These are phyloP conservation scores for Amaranthus palmeri DNA, from an alignment of 148 eudicot species.

Conservation along the genomic window DNA sequence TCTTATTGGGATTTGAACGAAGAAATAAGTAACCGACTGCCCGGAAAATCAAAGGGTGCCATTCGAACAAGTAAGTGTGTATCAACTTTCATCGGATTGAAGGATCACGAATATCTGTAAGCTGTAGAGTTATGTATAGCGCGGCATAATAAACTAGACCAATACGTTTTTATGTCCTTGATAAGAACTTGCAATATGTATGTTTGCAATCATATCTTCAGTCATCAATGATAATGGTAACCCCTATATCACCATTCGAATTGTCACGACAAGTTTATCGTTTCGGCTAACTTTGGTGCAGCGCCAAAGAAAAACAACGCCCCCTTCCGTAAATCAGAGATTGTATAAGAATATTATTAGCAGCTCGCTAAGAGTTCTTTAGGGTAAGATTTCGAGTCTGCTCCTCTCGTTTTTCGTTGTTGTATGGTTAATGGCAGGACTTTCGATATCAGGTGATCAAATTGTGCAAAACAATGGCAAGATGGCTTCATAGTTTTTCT, in stretches of 20 bases:
- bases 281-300: not conserved
- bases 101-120: not conserved
- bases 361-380: not conserved
- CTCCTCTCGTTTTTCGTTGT: not conserved
- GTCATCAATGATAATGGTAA: not conserved
- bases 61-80: not conserved
- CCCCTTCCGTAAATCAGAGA: not conserved
- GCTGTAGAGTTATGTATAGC: constrained; percentile 9
- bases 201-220: not conserved
- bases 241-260: not conserved
- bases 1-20: constrained; percentile 55
- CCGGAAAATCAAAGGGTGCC: not conserved
- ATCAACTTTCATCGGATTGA: not conserved
- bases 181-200: not conserved
- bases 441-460: not conserved
- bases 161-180: not conserved
- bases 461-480: constrained; percentile 15
- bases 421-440: constrained; percentile 12
- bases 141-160: not conserved
- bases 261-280: constrained; percentile 1
- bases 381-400: not conserved
- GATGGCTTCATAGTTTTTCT: constrained; percentile 17
- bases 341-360: not conserved
- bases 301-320: not conserved
- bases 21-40: constrained; percentile 6